A percentile compares a stretch with the other conserved stretches of the same genome.
Conservation (phyloP, 1,284 basidiomycete genomes). For the Calocybe gambosa region DNA sequence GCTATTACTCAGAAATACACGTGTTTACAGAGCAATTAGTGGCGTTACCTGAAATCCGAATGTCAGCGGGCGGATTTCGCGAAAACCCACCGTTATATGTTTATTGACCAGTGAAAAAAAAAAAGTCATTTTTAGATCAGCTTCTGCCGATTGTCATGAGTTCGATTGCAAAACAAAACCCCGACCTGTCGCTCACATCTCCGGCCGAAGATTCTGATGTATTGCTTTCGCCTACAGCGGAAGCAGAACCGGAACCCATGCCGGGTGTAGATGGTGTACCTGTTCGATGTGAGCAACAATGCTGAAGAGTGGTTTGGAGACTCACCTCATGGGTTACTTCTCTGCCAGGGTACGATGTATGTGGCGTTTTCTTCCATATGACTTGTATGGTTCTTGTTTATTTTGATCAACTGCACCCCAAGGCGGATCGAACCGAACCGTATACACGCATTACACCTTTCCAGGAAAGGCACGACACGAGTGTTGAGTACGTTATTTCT, state of each 20-base stretch:
- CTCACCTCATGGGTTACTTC: conserved; percentile 1
- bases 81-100: conserved; percentile 7
- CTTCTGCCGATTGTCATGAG: conserved; percentile 19
- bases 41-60: conserved; percentile 7
- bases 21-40: conserved; percentile 8
- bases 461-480: conserved; percentile 75
- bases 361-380: conserved; percentile 22
- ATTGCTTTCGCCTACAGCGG: conserved; percentile 28
- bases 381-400: conserved; percentile 5
- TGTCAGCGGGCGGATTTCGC: conserved; percentile 15
- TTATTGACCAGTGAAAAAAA: conserved; percentile 9
- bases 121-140: conserved; percentile 12
- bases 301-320: conserved; percentile 1
- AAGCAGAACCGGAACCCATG: conserved; percentile 32
- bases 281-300: conserved; percentile 37
- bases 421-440: conserved; percentile 76
- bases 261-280: conserved; percentile 42
- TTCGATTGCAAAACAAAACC: conserved; percentile 24
- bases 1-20: not conserved
- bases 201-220: conserved; percentile 41
- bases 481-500: conserved; percentile 56
- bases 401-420: conserved; percentile 17
- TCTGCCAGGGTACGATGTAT: conserved; percentile 41
- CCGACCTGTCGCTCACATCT: conserved; percentile 36
- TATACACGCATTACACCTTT: conserved; percentile 78